phyloP scores from a whole-genome alignment of 768 basidiomycete species.

The Kwoniella dejecticola region DNA sequence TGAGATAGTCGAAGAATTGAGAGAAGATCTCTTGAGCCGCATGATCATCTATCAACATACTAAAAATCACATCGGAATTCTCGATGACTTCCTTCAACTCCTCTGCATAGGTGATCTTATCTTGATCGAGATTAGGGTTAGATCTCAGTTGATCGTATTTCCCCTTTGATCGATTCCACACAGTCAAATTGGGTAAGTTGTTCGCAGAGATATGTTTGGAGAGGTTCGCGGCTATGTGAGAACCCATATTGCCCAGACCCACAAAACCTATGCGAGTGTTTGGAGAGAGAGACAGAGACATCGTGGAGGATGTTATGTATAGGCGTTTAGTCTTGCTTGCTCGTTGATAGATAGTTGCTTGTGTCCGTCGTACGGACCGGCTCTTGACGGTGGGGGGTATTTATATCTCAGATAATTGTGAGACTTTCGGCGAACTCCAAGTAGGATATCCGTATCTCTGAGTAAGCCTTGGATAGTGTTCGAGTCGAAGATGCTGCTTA shows the following conservation, averaged over 20 bases:
- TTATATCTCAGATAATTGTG: too few species aligned
- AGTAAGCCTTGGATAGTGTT: too few species aligned
- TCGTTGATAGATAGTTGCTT: too few species aligned
- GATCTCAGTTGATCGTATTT: constrained; percentile 24
- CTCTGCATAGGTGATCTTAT: neutral
- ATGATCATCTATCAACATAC: constrained; percentile 31
- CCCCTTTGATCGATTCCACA: constrained; percentile 29
- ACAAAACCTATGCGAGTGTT: constrained; percentile 26
- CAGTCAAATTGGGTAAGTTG: constrained; percentile 8
- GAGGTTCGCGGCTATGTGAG: constrained; percentile 25
- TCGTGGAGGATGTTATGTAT: neutral
- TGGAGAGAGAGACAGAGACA: neutral
- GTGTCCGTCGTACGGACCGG: too few species aligned
- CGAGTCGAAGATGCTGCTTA: too few species aligned
- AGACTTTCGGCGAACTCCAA: too few species aligned
- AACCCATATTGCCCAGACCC: constrained; percentile 34
- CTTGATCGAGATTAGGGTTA: neutral
- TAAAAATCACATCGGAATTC: constrained; percentile 29
- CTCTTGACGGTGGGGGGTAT: too few species aligned
- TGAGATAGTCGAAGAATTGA: constrained; percentile 12
- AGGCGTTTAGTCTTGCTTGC: too few species aligned
- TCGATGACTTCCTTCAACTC: constrained; percentile 23
- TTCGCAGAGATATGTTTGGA: constrained; percentile 19
- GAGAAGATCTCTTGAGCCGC: constrained; percentile 28
- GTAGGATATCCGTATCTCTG: too few species aligned